Evolutionary conservation across 176 grass and related monocot genomes (phyloP).

Genomic region (Bonia amplexicaulis): DNA sequence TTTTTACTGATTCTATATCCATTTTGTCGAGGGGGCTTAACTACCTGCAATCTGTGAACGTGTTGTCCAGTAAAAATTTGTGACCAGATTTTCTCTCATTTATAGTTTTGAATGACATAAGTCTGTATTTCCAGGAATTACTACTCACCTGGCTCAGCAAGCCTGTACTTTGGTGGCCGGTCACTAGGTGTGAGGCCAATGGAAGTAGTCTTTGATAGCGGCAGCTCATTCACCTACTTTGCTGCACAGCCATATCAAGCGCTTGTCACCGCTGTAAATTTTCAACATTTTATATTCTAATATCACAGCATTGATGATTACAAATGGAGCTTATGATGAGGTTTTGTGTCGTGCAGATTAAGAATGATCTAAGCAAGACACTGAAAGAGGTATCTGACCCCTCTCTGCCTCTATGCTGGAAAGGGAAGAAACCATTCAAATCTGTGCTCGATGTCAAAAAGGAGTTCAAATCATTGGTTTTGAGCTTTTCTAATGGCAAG

Average conservation of each 20-base stretch:
- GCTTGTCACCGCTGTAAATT: conserved; percentile 66
- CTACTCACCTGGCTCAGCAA: conserved; percentile 89
- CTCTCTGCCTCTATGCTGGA: conserved; percentile 85
- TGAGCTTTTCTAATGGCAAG: conserved; percentile 72
- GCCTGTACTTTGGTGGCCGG: conserved; percentile 51
- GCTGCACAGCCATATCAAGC: conserved; percentile 65
- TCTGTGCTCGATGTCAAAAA: conserved; percentile 74
- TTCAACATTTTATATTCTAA: not conserved
- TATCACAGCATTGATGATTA: not conserved
- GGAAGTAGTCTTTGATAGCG: conserved; percentile 81
- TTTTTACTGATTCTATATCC: not conserved
- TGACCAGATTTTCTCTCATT: not conserved
- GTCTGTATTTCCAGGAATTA: conserved; percentile 59
- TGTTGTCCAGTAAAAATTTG: not conserved
- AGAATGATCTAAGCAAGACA: conserved; percentile 46
- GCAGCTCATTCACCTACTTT: conserved; percentile 98
- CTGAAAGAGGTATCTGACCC: conserved; percentile 68
- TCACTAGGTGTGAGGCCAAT: conserved; percentile 58
- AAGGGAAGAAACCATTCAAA: conserved; percentile 86
- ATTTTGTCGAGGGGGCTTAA: not conserved
- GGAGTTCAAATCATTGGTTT: conserved; percentile 65
- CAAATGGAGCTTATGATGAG: conserved; percentile 5
- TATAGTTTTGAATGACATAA: not conserved
- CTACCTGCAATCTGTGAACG: not conserved
- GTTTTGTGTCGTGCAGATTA: conserved; percentile 51